A percentile compares a stretch with the other conserved stretches of the same genome.
Conservation (phyloP, 495 filamentous ascomycete species). For the Astrothelium macrocarpum region DNA sequence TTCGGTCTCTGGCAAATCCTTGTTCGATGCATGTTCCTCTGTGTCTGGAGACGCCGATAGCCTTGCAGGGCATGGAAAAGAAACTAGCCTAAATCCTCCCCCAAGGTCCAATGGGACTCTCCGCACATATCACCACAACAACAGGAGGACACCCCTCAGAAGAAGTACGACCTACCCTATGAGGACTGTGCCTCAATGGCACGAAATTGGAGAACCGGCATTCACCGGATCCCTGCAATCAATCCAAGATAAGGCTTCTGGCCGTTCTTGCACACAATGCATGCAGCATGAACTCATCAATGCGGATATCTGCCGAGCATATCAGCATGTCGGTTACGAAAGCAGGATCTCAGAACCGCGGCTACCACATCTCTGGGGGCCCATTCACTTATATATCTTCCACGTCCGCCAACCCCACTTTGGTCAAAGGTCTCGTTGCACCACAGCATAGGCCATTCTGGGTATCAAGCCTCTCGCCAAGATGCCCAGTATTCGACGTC, state of each 20-base stretch:
- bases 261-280: background rate
- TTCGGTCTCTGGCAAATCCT: background rate
- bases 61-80: background rate
- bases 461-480: background rate
- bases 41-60: background rate
- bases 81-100: background rate
- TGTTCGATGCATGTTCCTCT: background rate
- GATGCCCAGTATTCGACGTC: conserved; percentile 5
- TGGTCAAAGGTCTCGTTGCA: background rate
- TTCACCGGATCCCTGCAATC: background rate
- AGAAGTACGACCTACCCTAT: background rate
- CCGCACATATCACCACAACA: background rate
- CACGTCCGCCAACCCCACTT: background rate
- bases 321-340: background rate
- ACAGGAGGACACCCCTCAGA: background rate
- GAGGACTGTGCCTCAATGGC: background rate
- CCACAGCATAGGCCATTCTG: background rate
- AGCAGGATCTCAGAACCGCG: background rate
- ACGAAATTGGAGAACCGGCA: background rate
- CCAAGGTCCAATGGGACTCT: background rate
- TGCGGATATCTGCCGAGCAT: background rate
- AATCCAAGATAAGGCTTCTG: background rate
- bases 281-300: background rate
- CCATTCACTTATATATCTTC: background rate
- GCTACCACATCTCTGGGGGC: background rate